These are phyloP conservation scores for Hyaloperonospora brassicae DNA, from an alignment of 352 stramenopile genomes.

Conservation along the genomic window DNA sequence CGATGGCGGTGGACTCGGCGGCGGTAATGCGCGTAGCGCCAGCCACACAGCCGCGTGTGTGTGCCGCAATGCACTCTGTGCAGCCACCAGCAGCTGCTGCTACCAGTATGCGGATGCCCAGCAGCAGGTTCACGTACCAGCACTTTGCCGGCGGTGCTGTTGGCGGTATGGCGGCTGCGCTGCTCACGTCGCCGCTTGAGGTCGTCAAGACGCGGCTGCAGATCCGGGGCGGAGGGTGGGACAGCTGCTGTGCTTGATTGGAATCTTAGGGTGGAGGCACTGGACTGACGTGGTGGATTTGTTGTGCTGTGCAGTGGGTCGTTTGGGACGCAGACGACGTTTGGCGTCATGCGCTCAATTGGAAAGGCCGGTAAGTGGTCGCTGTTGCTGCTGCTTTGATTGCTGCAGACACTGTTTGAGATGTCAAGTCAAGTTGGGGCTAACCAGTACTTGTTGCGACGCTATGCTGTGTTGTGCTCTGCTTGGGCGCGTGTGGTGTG, in stretches of 20 bases:
- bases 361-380: slow-evolving; percentile 39
- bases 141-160: slow-evolving; percentile 73
- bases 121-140: slow-evolving; percentile 33
- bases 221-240: slow-evolving; percentile 55
- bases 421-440: no score
- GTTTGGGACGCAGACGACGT: slow-evolving; percentile 55
- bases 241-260: no score
- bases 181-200: slow-evolving; percentile 79
- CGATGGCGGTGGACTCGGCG: no score
- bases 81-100: slow-evolving; percentile 21
- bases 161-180: slow-evolving; percentile 70
- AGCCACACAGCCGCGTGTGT: no score
- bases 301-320: slow-evolving; percentile 26
- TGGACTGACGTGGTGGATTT: slow-evolving; percentile 5
- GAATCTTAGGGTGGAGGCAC: background rate
- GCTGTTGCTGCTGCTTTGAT: background rate
- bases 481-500: background rate
- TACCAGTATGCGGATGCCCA: slow-evolving; percentile 29
- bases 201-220: slow-evolving; percentile 83
- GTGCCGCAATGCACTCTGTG: background rate
- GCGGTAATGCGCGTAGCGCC: no score
- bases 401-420: no score
- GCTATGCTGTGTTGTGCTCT: background rate
- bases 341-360: slow-evolving; percentile 79
- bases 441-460: no score